Evolutionary conservation across 495 filamentous ascomycete genomes (phyloP), one percentile per base, ranked within the genome.

Genomic region (Schizothecium vesticola): DNA sequence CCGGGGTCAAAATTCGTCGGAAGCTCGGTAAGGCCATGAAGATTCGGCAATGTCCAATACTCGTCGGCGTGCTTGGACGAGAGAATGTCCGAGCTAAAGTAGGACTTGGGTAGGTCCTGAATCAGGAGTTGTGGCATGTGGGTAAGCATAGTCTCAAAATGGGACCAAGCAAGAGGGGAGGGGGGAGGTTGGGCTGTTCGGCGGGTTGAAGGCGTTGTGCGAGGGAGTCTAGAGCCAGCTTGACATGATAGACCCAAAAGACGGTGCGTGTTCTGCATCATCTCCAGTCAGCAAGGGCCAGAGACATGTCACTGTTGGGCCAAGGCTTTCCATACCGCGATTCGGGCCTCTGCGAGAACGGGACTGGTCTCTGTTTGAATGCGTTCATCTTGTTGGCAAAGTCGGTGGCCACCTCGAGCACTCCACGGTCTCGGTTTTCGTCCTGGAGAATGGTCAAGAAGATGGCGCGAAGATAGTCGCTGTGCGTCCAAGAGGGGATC

Each of bases 181-280:
- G 31, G 31, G 31, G 31, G 11, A 10, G 10, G 0, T 33, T 33
- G 31, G 31, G 3, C 31, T 26, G 28, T 5, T 55, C 13, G n/a
- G n/a, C 51, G 19, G 4, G 22, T 7, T 26, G 21, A 8, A 25
- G 12, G 24, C 24, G 24, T 3, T 5, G 8, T 7, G 9, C 10
- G 11, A 31, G 60, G 3, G 56, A 24, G 3, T 36, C 21, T 3
- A 70, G 56, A 7, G 68, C 71, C 19, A 73, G 59, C 8, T 66
- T 67, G 61, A 75, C 56, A 19, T 75, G 73, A 24, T 75, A 73
- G 3, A 75, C 64, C 73, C 73, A 75, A 43, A 75, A 73, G 13
- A 75, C 73, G 0, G 71, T 71, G 1, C 68, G 16, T 3, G 73
- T 74, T 23, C 73, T 74, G 21, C 11, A 24, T 6, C 9, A 33